Evolutionary conservation across 1,139 yeast genomes (phyloP), one percentile per base, ranked within the genome.

Genomic region (Scheffersomyces quercinus): DNA sequence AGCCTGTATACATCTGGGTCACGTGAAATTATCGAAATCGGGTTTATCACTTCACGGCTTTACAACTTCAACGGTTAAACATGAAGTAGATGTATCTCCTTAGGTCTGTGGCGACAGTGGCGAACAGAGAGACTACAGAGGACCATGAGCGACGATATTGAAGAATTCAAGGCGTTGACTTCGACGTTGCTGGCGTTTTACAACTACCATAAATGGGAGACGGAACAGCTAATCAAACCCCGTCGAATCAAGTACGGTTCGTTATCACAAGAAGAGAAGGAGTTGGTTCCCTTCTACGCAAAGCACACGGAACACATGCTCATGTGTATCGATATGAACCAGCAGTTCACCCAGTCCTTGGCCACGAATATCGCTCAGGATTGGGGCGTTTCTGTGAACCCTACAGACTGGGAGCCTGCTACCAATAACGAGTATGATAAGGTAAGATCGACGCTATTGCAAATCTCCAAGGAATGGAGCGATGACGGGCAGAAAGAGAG

Each of bases 391-490:
- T 58, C 72, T 0, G 35, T 59, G 0, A 67, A 68, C 42, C 74
- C 77, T 0, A 38, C 47, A 1, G 51, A 53, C 3, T 84, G 89
- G 89, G 59, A 65, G 5, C 61, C 62, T 1, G 70, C 81, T 13
- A 61, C 70, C 3, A 49, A 55, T 12, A 51, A 64, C 4, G 88
- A 85, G 47, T 73, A 72, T 47, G 87, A 82, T 41, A 85, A 85
- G 58, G 86, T 85, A 1, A 61, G 81, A 32, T 73, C 85, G 2
- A 70, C 85, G 0, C 59, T 89, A 47, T 67, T 82, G 34, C 96
- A 88, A 55, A 57, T 85, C 9, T 70, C 77, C 3, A 64, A 96
- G 42, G 97, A 89, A 60, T 89, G 96, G 96, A 77, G 88, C 30
- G 59, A 59, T 0, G 85, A 82, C 28, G 90, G 93, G 0, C 49